Conservation (phyloP, 768 basidiomycete species). For the Lactarius evosmus region DNA sequence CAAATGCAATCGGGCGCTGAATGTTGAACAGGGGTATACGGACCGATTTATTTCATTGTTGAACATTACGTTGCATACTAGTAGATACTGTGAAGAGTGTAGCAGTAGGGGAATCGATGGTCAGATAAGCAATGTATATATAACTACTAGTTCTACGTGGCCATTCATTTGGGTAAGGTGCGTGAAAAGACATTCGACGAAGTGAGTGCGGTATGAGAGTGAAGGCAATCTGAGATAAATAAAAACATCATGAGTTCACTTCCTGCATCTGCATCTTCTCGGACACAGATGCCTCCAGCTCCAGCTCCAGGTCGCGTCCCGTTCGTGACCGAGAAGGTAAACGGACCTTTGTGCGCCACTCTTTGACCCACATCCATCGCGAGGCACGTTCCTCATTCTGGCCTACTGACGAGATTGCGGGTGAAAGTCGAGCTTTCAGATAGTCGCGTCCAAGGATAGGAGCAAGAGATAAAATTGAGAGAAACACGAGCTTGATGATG, state of each 20-base stretch:
- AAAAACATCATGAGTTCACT: constrained; percentile 15
- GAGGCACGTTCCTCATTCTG: constrained; percentile 41
- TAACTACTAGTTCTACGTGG: constrained; percentile 17
- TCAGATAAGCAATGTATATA: constrained; percentile 27
- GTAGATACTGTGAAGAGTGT: constrained; percentile 19
- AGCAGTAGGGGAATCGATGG: constrained; percentile 21
- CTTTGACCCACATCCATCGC: constrained; percentile 64
- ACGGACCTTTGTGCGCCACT: constrained; percentile 62
- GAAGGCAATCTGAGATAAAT: constrained; percentile 21
- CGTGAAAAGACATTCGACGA: constrained; percentile 11
- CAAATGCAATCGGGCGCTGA: constrained; percentile 3
- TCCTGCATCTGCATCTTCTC: constrained; percentile 21
- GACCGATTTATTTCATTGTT: not conserved
- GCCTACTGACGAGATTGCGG: constrained; percentile 27
- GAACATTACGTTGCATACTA: not conserved
- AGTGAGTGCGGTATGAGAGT: constrained; percentile 19
- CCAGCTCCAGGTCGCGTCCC: constrained; percentile 31
- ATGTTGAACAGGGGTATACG: constrained; percentile 16
- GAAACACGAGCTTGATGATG: constrained; percentile 75
- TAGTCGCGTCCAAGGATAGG: constrained; percentile 77
- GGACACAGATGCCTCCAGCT: constrained; percentile 10
- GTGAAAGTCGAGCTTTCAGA: constrained; percentile 55
- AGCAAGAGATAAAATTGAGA: constrained; percentile 81
- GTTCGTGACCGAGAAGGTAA: constrained; percentile 50
- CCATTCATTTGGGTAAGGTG: constrained; percentile 20